Base-by-base conservation (phyloP, 495 filamentous ascomycete genomes). In the Penicillium macrosclerotiorum region DNA sequence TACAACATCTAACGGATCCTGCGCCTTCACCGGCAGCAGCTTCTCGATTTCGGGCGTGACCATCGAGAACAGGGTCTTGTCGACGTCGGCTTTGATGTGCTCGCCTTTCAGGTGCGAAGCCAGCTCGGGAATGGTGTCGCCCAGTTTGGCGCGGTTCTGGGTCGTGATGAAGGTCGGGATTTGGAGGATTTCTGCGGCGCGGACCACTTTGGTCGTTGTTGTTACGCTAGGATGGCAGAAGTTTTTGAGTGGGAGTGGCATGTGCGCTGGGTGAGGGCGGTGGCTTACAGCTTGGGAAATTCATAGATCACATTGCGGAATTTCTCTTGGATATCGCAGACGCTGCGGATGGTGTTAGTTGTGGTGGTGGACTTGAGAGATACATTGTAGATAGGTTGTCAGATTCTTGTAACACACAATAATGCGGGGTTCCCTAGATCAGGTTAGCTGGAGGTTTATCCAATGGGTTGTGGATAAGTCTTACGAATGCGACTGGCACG, bases 321-420 rank as follows among this genome's bases (percentile, higher is more conserved):
- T 62, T 87, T 91, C 51, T 96, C 91, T 76, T 98, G 93, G 52
- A 96, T 78, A 57, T 98, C 93, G 73, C 93, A 98, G 57, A 98
- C 78, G 54, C 92, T 97, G 55, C 9, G 1, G 26, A 23, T 17
- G n/a, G 18, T 30, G 30, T 60, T 53, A 53, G 37, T 25, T 35
- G 24, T 49, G 11, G 12, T 22, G 25, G 20, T 18, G 7, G 45
- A 12, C n/a, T n/a, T n/a, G n/a, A n/a, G n/a, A n/a, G n/a, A n/a
- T n/a, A n/a, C n/a, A n/a, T n/a, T 30, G 18, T 4, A 27, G 4
- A 41, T 35, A 30, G 23, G 42, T 45, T 13, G 8, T 5, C 47
- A 18, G 24, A 26, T 16, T 24, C n/a, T 18, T 20, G 9, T 12
- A 20, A 66, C 72, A 51, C 65, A 89, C 85, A 89, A 86, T 43